phyloP scores from a whole-genome alignment of 805 yeast genomes.

The Teunomyces barrocoloradensis region DNA sequence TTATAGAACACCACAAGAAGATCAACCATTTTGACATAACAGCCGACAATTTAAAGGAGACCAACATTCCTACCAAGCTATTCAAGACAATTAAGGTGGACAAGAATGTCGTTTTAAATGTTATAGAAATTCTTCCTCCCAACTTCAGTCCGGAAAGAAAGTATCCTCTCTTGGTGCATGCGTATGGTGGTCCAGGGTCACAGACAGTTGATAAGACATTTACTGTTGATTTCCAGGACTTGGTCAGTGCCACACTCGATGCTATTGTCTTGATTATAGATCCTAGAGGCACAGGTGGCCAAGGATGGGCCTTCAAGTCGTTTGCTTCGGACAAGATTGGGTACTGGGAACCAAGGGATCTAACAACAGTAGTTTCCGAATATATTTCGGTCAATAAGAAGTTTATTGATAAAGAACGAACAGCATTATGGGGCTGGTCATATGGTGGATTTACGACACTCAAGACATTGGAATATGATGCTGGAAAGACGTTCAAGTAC shows the following conservation, averaged over 20 bases:
- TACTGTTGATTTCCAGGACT: conserved; percentile 55
- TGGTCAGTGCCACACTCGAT: conserved; percentile 54
- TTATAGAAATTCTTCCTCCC: conserved; percentile 63
- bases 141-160: conserved; percentile 44
- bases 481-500: conserved; percentile 67
- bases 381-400: conserved; percentile 44
- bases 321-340: conserved; percentile 62
- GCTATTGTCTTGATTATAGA: conserved; percentile 67
- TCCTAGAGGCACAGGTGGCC: conserved; percentile 82
- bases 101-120: conserved; percentile 41
- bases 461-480: conserved; percentile 84
- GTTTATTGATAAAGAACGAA: conserved; percentile 56
- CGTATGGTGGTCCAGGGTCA: conserved; percentile 83
- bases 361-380: conserved; percentile 48
- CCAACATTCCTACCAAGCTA: conserved; percentile 51
- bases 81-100: conserved; percentile 32
- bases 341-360: conserved; percentile 73
- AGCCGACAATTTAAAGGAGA: conserved; percentile 21
- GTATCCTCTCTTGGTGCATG: conserved; percentile 65
- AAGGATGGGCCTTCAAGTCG: conserved; percentile 64
- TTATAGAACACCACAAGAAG: conserved; percentile 11
- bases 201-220: conserved; percentile 51
- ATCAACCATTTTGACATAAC: conserved; percentile 19
- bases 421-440: conserved; percentile 98
- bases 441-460: conserved; percentile 94